Base-by-base conservation (phyloP, 768 basidiomycete genomes). In the Leccinum incarnatum region DNA sequence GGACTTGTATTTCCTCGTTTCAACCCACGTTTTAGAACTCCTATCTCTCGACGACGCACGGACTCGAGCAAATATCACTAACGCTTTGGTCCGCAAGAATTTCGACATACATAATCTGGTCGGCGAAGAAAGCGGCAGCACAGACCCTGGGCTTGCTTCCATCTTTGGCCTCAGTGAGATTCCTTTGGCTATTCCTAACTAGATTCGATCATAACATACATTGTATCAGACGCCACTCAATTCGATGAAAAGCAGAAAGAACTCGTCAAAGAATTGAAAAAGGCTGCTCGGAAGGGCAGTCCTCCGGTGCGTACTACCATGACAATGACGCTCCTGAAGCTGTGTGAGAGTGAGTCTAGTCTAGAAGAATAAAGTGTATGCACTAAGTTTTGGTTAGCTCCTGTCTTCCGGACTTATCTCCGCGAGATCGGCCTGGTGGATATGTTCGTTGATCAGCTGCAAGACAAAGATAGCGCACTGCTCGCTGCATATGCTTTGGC, bases 131-230 rank as follows among this genome's bases (percentile, higher is more conserved):
- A 30, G 29, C 29, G 29, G 8, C 11, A 6, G 5, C 19, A 14
- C 25, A 4, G 34, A 56, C 47, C 32, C 19, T 5, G 10, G 9
- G 8, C 42, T 19, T 15, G 23, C 2, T 42, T 21, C 9, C 19
- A n/a, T 69, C 12, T 65, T 69, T 17, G 68, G 68, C 17, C 56
- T 67, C 0, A 56, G 67, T 67, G 8, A 48, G 61, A 19, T 32
- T n/a, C 7, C 25, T 42, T 11, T 19, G 9, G 12, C 0, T 4
- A 11, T n/a, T 23, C 34, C 4, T 10, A 49, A 45, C 17, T 7
- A 19, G 7, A 21, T 23, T 40, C 34, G n/a, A 42, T 17, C 14
- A 7, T 36, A 15, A 32, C 11, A 40, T 7, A 23, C 4, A 21
- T 34, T 42, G n/a, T 23, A 54, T 23, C 12, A 68, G 67, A 48